Evolutionary conservation across 805 yeast genomes (phyloP).

Genomic region (Wickerhamiella occidentalis): DNA sequence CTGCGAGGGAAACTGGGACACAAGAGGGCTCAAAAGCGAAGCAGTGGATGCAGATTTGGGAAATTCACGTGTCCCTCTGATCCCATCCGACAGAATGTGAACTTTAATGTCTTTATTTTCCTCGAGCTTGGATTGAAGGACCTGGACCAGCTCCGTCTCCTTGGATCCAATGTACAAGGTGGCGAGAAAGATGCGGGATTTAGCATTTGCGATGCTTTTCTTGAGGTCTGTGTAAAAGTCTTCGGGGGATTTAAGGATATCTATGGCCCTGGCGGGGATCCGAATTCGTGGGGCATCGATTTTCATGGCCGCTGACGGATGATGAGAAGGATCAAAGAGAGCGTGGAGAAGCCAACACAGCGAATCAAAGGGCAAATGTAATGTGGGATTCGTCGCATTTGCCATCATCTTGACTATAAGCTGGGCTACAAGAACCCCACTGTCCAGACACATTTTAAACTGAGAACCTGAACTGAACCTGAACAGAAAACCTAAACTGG

Average conservation of each 20-base stretch:
- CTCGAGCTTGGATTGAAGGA: slow-evolving; percentile 47
- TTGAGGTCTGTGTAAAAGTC: slow-evolving; percentile 59
- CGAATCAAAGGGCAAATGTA: no score
- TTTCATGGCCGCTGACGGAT: neutral
- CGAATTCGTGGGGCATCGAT: slow-evolving; percentile 22
- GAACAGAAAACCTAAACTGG: no score
- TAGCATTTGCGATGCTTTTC: slow-evolving; percentile 47
- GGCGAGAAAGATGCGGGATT: slow-evolving; percentile 61
- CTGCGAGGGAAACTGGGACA: slow-evolving; percentile 45
- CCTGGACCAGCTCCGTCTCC: slow-evolving; percentile 61
- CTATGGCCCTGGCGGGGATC: slow-evolving; percentile 17
- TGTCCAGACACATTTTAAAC: no score
- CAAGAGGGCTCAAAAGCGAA: slow-evolving; percentile 53
- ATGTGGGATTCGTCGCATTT: no score
- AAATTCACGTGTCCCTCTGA: slow-evolving; percentile 87
- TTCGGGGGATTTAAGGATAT: slow-evolving; percentile 35
- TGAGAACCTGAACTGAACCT: no score
- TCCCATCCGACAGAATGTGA: slow-evolving; percentile 67
- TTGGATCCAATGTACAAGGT: slow-evolving; percentile 77
- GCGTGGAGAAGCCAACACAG: no score
- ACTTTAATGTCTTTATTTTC: slow-evolving; percentile 53
- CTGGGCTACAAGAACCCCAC: no score
- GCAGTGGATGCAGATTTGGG: slow-evolving; percentile 65
- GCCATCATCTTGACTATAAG: no score
- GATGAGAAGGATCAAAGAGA: neutral